These are phyloP conservation scores for Fallopia convolvulus DNA, from an alignment of 148 eudicot genomes.

Conservation along the genomic window DNA sequence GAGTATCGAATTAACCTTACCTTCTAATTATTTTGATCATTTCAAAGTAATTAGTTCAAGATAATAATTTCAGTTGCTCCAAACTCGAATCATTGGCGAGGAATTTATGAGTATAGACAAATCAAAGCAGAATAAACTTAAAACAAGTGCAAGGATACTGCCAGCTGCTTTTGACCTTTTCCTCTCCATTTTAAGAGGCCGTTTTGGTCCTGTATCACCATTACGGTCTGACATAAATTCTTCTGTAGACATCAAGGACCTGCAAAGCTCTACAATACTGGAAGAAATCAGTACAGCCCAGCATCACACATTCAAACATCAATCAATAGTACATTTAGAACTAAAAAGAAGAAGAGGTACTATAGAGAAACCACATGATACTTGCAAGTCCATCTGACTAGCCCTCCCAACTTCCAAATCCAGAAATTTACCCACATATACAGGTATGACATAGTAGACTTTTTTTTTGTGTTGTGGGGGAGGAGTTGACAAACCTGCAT, in stretches of 20 bases:
- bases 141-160: conserved; percentile 43
- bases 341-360: neutral
- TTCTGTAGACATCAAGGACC: conserved; percentile 30
- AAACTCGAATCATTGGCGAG: too few species aligned
- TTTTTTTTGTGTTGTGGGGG: neutral
- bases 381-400: neutral
- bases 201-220: conserved; percentile 30
- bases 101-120: neutral
- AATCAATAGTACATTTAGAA: neutral
- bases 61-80: too few species aligned
- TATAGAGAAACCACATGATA: conserved; percentile 2
- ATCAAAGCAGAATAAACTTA: neutral
- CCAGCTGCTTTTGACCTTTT: conserved; percentile 37
- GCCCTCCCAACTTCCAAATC: neutral
- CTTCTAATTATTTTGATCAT: too few species aligned
- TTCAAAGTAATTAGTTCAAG: too few species aligned
- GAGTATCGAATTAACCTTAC: too few species aligned
- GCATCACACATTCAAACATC: neutral
- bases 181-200: conserved; percentile 52
- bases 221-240: conserved; percentile 35
- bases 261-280: conserved; percentile 44
- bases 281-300: neutral
- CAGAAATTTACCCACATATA: neutral
- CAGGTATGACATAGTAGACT: neutral
- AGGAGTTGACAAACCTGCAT: conserved; percentile 51